Percentiles rank a stretch among this genome's conserved stretches.
Conservation (phyloP, 2,329 filamentous ascomycete genomes). For the Fusarium tupiense region DNA sequence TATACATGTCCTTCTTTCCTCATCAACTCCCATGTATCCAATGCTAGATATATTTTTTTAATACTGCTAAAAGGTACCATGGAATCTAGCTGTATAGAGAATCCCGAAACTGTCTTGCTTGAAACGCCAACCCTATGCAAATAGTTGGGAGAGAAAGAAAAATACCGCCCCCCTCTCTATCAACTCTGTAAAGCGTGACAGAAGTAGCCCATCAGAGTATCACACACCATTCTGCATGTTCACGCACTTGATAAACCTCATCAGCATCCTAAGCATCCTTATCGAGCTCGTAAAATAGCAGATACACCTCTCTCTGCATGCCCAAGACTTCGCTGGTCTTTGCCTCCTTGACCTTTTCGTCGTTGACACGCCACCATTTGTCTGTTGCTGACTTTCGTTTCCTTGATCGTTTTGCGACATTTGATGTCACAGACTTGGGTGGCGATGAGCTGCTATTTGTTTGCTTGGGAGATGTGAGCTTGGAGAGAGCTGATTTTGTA, state of each 20-base stretch:
- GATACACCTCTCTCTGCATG: slow-evolving; percentile 96
- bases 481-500: slow-evolving; percentile 63
- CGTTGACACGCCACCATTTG: slow-evolving; percentile 96
- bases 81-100: slow-evolving; percentile 25
- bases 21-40: slow-evolving; percentile 2
- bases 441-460: slow-evolving; percentile 35
- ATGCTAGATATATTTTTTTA: not conserved
- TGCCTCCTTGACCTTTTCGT: slow-evolving; percentile 94
- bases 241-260: not conserved
- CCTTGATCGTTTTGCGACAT: slow-evolving; percentile 53
- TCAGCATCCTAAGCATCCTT: slow-evolving; percentile 49
- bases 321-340: slow-evolving; percentile 90
- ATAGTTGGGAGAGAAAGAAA: slow-evolving; percentile 11
- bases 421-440: slow-evolving; percentile 34
- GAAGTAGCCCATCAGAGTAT: slow-evolving; percentile 1
- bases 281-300: slow-evolving; percentile 94
- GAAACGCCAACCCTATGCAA: slow-evolving; percentile 41
- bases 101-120: slow-evolving; percentile 10
- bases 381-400: slow-evolving; percentile 69
- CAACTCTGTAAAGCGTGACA: not conserved
- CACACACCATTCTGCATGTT: not conserved
- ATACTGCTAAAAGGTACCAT: not conserved
- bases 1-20: not conserved
- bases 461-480: slow-evolving; percentile 54
- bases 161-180: not conserved